Evolutionary conservation across 495 filamentous ascomycete genomes (phyloP).

Genomic region (Acidomyces sp.): DNA sequence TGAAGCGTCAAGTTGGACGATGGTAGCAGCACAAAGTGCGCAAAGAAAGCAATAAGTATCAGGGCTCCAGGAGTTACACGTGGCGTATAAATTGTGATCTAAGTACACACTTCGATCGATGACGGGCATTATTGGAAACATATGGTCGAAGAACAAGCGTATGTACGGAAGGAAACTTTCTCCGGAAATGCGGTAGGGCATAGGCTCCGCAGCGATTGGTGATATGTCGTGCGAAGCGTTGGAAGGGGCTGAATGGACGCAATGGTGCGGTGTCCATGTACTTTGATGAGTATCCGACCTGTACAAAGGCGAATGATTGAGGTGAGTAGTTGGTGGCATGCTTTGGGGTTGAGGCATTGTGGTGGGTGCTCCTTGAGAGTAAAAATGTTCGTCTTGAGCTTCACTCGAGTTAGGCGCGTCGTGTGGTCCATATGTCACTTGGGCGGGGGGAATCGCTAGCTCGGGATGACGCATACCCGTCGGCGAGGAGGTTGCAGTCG

Average conservation of each 20-base stretch:
- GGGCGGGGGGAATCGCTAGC: not conserved
- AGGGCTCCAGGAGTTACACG: slow-evolving; percentile 1
- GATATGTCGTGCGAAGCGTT: not conserved
- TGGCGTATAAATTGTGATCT: slow-evolving; percentile 12
- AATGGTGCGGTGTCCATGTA: not conserved
- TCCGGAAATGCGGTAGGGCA: slow-evolving; percentile 6
- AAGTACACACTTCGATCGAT: slow-evolving; percentile 21
- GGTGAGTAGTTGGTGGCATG: too few relatives aligned
- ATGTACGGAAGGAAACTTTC: slow-evolving; percentile 21
- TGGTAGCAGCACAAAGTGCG: slow-evolving; percentile 18
- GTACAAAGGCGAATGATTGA: slow-evolving; percentile 1
- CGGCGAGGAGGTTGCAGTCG: slow-evolving; percentile 1
- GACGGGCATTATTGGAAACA: slow-evolving; percentile 24
- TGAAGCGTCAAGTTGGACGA: slow-evolving; percentile 18
- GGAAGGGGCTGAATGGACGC: slow-evolving; percentile 1
- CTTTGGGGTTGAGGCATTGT: too few relatives aligned
- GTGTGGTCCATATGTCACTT: not conserved
- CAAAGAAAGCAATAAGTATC: slow-evolving; percentile 20
- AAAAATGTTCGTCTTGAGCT: slow-evolving; percentile 3
- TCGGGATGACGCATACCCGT: not conserved
- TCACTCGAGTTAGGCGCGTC: too few relatives aligned
- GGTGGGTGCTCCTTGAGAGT: not conserved
- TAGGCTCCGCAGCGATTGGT: not conserved
- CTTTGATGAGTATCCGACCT: not conserved
- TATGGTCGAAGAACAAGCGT: slow-evolving; percentile 20